Base-by-base conservation (phyloP, 768 basidiomycete species). In the Kwoniella mangroviensis region DNA sequence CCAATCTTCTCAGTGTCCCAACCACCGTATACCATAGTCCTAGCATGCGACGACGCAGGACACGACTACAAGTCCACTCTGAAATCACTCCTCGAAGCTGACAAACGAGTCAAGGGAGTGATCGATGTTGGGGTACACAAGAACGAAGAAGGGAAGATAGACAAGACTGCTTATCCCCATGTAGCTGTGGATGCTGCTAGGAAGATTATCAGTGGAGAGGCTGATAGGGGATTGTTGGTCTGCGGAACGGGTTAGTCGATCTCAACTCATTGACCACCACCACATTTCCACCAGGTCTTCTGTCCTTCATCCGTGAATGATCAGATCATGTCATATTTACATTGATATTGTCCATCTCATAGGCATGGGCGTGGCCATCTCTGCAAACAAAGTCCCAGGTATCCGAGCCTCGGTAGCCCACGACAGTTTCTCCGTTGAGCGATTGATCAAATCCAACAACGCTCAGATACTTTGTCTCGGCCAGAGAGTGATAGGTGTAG, bases 381-480 rank as follows among this genome's bases (percentile, higher is more conserved):
- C 73, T 3, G 81, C 81, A 21, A 80, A 80, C 69, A 81, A 82
- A 70, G 82, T 83, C 3, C 65, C 75, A 12, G 78, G 78, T 5
- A 75, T 81, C 64, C 49, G 80, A 49, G 79, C 79, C 4, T 78
- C 70, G 2, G 75, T 78, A 43, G 78, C 80, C 3, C 81, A 82
- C 69, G 82, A 83, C 53, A 75, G 75, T 0, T 83, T 80, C 75
- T 80, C 79, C 2, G 82, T 83, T 66, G 82, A 83, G 68, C 69
- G 82, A n/a, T 72, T 79, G 34, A 73, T 83, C 59, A 78, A 80
- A 49, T 77, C 75, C 26, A 83, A 83, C 59, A 75, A 83, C 66
- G 79, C 77, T 42, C 82, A 83, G 64, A 76, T 83, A 56, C 71
- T 83, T 0, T 78, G 76, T 68, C 67, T 83, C 7, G 82, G 82